Base-by-base conservation (phyloP, 352 stramenopile genomes). In the Globisporangium orthogonon region DNA sequence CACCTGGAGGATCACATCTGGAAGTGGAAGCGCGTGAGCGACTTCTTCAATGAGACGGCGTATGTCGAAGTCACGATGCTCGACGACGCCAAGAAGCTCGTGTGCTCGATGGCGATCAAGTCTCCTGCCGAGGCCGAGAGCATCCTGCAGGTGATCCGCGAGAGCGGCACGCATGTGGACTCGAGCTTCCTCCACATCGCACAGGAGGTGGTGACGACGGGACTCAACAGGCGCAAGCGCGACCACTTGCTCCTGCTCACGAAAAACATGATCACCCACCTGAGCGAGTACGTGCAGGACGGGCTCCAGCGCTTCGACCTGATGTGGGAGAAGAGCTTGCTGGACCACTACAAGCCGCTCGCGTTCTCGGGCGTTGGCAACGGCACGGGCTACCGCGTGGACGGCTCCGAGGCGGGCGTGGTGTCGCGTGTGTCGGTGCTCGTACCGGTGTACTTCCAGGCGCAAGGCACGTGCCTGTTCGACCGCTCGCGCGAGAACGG, bases 101-200 rank as follows among this genome's bases (percentile, higher is more conserved):
- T 94, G 23, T 91, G 81, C 50, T 87, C 77, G 11, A 94, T 91
- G 65, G 83, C 83, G 7, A 88, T 94, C 60, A 94, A 94, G 66
- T 84, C 72, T 13, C 58, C 74, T 0, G 78, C 78, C 40, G 83
- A 94, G 53, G 81, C 83, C 3, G 83, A 94, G 46, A 86, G 61
- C 44, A 91, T 94, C 56, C 54, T 94, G 39, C 52, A 71, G 9
- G 69, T 89, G 17, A 83, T 91, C 29, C 72, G 67, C 13, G 41
- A 71, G 41, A 77, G 78, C 39, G 64, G 70, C 30, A 76, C 61
- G 28, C 41, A 56, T 2, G 52, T 94, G n/a, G 78, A 94, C 45
- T 41, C 74, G 6, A 56, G 64, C 37, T 94, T 94, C 58, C 56
- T 91, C 35, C 66, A 73, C 17, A 86, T 86, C 18, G 83, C 83